Evolutionary conservation across 2,329 filamentous ascomycete genomes (phyloP), one percentile per base, ranked within the genome.

Genomic region (Triangularia verruculosa): DNA sequence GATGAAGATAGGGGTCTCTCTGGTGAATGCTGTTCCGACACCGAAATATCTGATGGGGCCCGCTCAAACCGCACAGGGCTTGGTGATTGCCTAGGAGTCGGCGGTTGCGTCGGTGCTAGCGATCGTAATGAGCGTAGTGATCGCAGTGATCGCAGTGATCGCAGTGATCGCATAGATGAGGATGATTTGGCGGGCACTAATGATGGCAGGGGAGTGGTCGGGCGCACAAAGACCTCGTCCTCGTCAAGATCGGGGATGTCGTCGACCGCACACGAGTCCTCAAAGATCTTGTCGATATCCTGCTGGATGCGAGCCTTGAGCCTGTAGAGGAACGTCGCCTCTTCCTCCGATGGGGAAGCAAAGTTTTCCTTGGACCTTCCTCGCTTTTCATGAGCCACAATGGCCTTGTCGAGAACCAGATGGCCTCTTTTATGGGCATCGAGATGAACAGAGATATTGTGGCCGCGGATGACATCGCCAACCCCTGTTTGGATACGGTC

Each of bases 401-500:
- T 72, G 4, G 78, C 78, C 67, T 82, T 82, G 70, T 83, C 79
- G n/a, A 83, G 64, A 13, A 85, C 76, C 22, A 83, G 77, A 62
- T 85, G 83, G 0, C 83, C 83, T 52, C 82, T 78, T 69, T 85
- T 85, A 67, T 82, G 76, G 6, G 80, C 78, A 2, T 76, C 78
- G 70, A 85, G 73, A 22, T 78, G 80, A 58, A 83, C 75, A 4
- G 79, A 76, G 43, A 78, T 75, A 24, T 81, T 78, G 62, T 81
- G 78, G 24, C 79, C 78, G 57, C 78, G 77, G 24, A 85, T 74
- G 5, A 82, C 77, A 59, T 83, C 79, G 17, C 77, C 75, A 6
- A 85, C 77, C 4, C 82, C 80, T 1, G 80, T 79, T 67, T 84
- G 80, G 20, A 85, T 64, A 39, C 83, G 78, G 61, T 84, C 81